These are phyloP conservation scores for Angophora floribunda DNA, from an alignment of 345 rosid genomes.

Conservation along the genomic window DNA sequence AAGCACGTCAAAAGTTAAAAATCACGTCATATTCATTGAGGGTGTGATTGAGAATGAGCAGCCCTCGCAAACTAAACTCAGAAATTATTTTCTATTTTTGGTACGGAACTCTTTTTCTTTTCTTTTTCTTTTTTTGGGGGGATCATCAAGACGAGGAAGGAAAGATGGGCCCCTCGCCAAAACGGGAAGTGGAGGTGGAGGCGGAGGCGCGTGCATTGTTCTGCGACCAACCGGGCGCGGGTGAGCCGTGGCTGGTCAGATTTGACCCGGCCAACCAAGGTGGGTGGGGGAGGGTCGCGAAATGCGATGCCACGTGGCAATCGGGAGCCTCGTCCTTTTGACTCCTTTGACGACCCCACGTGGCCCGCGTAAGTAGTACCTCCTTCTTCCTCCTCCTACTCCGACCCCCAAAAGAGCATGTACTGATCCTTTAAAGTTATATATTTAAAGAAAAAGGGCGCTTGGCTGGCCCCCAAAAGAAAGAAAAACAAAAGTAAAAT, in stretches of 20 bases:
- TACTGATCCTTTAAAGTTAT: too few species aligned
- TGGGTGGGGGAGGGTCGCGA: not conserved
- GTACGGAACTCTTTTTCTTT: not conserved
- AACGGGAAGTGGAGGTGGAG: not conserved
- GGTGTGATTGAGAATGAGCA: too few species aligned
- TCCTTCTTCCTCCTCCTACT: too few species aligned
- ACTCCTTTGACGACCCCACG: not conserved
- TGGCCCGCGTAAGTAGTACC: not conserved
- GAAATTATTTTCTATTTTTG: not conserved
- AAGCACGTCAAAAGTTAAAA: not conserved
- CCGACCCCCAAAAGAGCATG: not conserved
- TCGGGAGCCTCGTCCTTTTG: not conserved
- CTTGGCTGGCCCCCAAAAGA: not conserved
- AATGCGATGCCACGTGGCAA: not conserved
- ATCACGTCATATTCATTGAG: not conserved
- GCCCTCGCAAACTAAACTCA: not conserved
- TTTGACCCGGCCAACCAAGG: not conserved
- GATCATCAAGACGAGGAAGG: not conserved
- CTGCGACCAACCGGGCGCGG: not conserved
- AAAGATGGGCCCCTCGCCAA: not conserved
- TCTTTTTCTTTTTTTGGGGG: accelerated
- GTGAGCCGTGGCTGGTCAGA: not conserved
- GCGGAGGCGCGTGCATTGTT: too few species aligned
- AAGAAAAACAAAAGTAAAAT: not conserved
- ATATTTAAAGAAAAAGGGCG: not conserved